phyloP scores from a whole-genome alignment of 73 alveolate genomes.

The Durusdinium trenchii region DNA sequence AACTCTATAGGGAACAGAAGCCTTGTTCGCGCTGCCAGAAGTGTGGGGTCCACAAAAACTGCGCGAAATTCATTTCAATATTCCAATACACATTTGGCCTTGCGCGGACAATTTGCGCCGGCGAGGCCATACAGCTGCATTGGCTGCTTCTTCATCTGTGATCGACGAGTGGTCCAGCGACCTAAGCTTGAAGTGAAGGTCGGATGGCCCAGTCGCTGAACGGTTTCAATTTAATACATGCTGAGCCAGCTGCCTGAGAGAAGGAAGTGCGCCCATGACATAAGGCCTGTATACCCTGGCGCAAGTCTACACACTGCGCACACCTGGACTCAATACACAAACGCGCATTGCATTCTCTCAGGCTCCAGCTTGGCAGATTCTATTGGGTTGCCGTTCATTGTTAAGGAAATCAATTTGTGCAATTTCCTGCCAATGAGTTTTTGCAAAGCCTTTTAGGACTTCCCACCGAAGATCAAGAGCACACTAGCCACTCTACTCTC shows the following conservation, averaged over 20 bases:
- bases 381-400: constrained; percentile 61
- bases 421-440: not conserved
- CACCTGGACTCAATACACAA: not conserved
- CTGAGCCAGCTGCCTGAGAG: constrained; percentile 16
- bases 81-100: no score
- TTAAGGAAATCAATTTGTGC: constrained; percentile 65
- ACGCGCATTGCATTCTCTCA: not conserved
- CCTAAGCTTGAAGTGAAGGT: not conserved
- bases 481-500: no score
- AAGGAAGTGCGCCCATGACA: constrained; percentile 57
- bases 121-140: constrained; percentile 33
- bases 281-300: constrained; percentile 48
- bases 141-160: constrained; percentile 58
- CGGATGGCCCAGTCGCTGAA: not conserved
- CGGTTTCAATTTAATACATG: no score
- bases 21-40: no score
- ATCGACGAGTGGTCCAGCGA: constrained; percentile 74
- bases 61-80: no score
- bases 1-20: no score
- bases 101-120: no score
- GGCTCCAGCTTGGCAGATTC: constrained; percentile 29
- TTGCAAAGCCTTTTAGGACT: not conserved
- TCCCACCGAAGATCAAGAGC: no score
- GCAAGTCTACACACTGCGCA: not conserved
- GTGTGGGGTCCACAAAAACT: no score